phyloP scores from a whole-genome alignment of 1,284 basidiomycete species.

The Rhodotorula glutinis region DNA sequence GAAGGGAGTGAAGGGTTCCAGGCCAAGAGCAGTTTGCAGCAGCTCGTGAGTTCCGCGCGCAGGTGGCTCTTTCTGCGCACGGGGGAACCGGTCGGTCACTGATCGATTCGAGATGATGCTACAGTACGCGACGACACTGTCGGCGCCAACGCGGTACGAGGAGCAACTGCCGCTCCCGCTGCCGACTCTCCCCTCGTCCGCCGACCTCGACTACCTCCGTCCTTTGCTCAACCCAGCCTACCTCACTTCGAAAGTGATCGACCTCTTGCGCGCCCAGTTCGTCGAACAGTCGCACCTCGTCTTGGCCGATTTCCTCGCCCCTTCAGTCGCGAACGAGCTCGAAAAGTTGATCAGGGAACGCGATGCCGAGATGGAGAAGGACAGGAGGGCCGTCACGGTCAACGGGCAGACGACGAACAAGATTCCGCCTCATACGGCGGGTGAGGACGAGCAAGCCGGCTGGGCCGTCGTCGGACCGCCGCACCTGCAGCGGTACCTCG shows the following conservation, averaged over 20 bases:
- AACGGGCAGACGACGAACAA: slow-evolving; percentile 24
- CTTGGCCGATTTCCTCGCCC: slow-evolving; percentile 77
- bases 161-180: slow-evolving; percentile 26
- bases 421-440: slow-evolving; percentile 62
- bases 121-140: slow-evolving; percentile 38
- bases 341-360: slow-evolving; percentile 49
- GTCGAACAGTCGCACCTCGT: slow-evolving; percentile 84
- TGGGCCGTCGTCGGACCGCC: slow-evolving; percentile 84
- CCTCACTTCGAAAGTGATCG: slow-evolving; percentile 75
- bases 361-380: slow-evolving; percentile 19
- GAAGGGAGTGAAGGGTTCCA: slow-evolving; percentile 61
- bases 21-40: slow-evolving; percentile 65
- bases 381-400: slow-evolving; percentile 9
- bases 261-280: slow-evolving; percentile 76
- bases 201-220: slow-evolving; percentile 44
- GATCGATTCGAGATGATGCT: neutral
- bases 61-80: too few species aligned
- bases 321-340: slow-evolving; percentile 64
- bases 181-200: slow-evolving; percentile 26
- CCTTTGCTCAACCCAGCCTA: slow-evolving; percentile 87
- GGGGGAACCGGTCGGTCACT: too few species aligned
- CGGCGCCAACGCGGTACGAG: slow-evolving; percentile 21
- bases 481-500: slow-evolving; percentile 88
- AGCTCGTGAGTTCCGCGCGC: slow-evolving; percentile 19
- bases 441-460: slow-evolving; percentile 52